phyloP scores from a whole-genome alignment of 1,284 basidiomycete species.

The Kwoniella shivajii region DNA sequence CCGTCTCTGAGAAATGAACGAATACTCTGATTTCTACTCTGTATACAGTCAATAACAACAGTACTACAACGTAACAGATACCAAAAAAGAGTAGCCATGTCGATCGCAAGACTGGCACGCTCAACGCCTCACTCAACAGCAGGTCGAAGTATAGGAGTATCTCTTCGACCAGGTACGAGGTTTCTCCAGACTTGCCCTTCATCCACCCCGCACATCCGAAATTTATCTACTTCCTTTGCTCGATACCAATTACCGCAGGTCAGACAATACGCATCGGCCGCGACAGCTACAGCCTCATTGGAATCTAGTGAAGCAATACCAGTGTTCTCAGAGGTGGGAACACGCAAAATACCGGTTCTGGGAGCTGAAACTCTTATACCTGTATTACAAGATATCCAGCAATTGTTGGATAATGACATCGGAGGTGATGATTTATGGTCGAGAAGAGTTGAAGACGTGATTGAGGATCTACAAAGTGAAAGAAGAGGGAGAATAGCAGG shows the following conservation, averaged over 20 bases:
- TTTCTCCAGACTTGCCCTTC: neutral
- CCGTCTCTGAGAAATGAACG: too few relatives aligned
- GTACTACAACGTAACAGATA: neutral
- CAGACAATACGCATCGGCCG: constrained; percentile 3
- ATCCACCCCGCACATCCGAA: neutral
- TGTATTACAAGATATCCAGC: constrained; percentile 18
- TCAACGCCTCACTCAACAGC: neutral
- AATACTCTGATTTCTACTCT: neutral
- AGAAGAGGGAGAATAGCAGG: constrained; percentile 35
- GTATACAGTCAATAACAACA: neutral
- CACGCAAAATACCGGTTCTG: constrained; percentile 3
- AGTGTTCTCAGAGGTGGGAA: neutral
- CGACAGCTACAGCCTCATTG: neutral
- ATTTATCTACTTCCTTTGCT: neutral
- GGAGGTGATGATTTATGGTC: constrained; percentile 44
- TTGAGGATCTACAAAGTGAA: constrained; percentile 19
- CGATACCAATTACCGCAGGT: neutral
- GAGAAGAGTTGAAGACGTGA: constrained; percentile 22
- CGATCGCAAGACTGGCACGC: constrained; percentile 6
- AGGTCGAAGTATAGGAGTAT: neutral
- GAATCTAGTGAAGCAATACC: neutral
- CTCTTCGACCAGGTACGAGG: neutral
- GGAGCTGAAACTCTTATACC: constrained; percentile 6
- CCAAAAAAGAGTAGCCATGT: constrained; percentile 6
- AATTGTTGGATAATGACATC: constrained; percentile 39